Base-by-base conservation (phyloP, 2,329 filamentous ascomycete species). In the Fusarium napiforme region DNA sequence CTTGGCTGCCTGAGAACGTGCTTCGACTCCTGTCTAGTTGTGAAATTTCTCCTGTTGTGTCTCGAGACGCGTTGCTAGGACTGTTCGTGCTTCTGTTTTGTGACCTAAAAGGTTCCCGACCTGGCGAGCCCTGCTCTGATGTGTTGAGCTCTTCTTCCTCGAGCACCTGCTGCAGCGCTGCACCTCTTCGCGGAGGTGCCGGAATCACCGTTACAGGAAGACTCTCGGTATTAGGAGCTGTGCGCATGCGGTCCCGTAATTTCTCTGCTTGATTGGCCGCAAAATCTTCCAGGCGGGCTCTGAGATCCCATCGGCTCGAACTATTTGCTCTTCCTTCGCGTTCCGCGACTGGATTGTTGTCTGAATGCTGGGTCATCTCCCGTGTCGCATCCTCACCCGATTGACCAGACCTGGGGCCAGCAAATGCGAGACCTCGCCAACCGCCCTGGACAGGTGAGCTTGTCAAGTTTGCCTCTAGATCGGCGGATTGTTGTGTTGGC, bases 171-270 rank as follows among this genome's bases (percentile, higher is more conserved):
- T 87, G 86, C 8, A 91, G 78, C 52, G 88, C 87, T 1, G 87
- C 85, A 9, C 89, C 88, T 64, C 85, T 83, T n/a, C 90, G 85
- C 40, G 86, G 85, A 23, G 90, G 90, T 2, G 90, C 89, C 6
- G 90, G 90, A 19, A 92, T 91, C 12, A 91, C 86, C 23, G 85
- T 89, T 3, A 90, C 85, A 3, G 89, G 89, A 23, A 92, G 81
- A 67, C 85, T 86, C 26, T 87, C 87, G 4, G 86, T 88, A 73
- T 88, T 86, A 1, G 86, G 84, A 1, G 85, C 86, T 15, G 89
- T 86, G 16, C 87, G 84, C 52, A 90, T 84, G 64, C 83, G 86
- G 61, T 91, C 89, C 15, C 89, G 84, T 10, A 91, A 79, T 77
- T 85, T 87, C 71, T 92, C 90, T 2, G 89, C 90, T 69, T 91